These are phyloP conservation scores for Leccinum solheimii DNA, from an alignment of 1,284 basidiomycete genomes.

Conservation along the genomic window DNA sequence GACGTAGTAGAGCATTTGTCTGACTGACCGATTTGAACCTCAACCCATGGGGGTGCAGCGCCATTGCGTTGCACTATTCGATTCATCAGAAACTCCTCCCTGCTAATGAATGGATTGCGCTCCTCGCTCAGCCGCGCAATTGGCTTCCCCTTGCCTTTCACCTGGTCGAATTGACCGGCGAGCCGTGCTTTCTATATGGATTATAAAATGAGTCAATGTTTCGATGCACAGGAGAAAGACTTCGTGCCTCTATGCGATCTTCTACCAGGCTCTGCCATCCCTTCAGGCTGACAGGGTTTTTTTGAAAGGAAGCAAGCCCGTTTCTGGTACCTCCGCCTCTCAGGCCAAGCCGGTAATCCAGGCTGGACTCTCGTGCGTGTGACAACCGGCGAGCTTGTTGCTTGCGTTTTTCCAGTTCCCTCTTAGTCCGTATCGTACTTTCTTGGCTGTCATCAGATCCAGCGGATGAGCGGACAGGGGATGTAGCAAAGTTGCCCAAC, in stretches of 20 bases:
- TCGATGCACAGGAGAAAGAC: neutral
- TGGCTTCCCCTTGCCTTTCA: slow-evolving; percentile 77
- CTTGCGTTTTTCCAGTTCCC: slow-evolving; percentile 52
- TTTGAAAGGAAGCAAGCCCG: slow-evolving; percentile 30
- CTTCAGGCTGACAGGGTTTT: slow-evolving; percentile 63
- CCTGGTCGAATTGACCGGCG: slow-evolving; percentile 70
- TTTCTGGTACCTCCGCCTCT: slow-evolving; percentile 34
- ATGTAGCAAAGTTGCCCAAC: slow-evolving; percentile 45
- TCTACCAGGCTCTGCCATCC: slow-evolving; percentile 79
- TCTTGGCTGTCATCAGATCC: slow-evolving; percentile 47
- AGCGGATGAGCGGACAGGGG: slow-evolving; percentile 23
- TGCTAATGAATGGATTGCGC: slow-evolving; percentile 76
- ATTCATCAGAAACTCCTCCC: slow-evolving; percentile 87
- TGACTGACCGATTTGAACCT: slow-evolving; percentile 68
- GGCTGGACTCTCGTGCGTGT: slow-evolving; percentile 65
- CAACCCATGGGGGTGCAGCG: slow-evolving; percentile 89
- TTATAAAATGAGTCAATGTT: neutral
- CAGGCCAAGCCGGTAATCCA: slow-evolving; percentile 72
- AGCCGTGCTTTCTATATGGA: slow-evolving; percentile 56
- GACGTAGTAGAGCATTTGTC: slow-evolving; percentile 9
- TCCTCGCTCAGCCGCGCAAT: slow-evolving; percentile 62
- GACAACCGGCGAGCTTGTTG: slow-evolving; percentile 60
- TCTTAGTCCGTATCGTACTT: slow-evolving; percentile 49
- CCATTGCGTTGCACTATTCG: slow-evolving; percentile 85
- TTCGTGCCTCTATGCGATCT: slow-evolving; percentile 72